Conservation (phyloP, 306 rosid genomes). For the Begonia loranthoides region DNA sequence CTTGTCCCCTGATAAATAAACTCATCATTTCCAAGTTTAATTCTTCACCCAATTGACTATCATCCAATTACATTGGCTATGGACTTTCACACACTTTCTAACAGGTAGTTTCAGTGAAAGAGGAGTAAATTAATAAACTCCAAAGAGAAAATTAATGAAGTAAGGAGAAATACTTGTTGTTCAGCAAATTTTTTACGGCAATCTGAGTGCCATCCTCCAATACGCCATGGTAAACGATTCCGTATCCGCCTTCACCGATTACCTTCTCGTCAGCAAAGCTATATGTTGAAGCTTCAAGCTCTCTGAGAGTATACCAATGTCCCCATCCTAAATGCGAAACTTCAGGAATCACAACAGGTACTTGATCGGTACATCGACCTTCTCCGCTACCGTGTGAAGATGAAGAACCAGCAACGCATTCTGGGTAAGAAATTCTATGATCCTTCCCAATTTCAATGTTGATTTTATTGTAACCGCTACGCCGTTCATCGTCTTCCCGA, state of each 20-base stretch:
- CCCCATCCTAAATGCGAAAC: constrained; percentile 98
- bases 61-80: no score
- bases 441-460: constrained; percentile 74
- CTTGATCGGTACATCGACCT: constrained; percentile 34
- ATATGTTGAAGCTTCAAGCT: constrained; percentile 65
- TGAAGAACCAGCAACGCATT: constrained; percentile 31
- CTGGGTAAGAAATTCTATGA: constrained; percentile 61
- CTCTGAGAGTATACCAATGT: constrained; percentile 83
- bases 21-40: neutral
- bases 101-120: neutral
- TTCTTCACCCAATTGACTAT: neutral
- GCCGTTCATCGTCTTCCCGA: constrained; percentile 41
- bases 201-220: constrained; percentile 46
- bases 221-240: constrained; percentile 74
- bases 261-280: constrained; percentile 56
- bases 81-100: no score
- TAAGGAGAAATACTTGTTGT: constrained; percentile 37
- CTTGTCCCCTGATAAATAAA: constrained; percentile 57
- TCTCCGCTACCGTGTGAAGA: constrained; percentile 46
- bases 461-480: constrained; percentile 25
- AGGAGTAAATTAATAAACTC: neutral
- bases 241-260: constrained; percentile 86
- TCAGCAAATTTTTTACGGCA: constrained; percentile 80
- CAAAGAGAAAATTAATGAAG: neutral
- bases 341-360: constrained; percentile 47